Evolutionary conservation across 1,284 basidiomycete genomes (phyloP).

Genomic region (Filobasidium uniguttulatum): DNA sequence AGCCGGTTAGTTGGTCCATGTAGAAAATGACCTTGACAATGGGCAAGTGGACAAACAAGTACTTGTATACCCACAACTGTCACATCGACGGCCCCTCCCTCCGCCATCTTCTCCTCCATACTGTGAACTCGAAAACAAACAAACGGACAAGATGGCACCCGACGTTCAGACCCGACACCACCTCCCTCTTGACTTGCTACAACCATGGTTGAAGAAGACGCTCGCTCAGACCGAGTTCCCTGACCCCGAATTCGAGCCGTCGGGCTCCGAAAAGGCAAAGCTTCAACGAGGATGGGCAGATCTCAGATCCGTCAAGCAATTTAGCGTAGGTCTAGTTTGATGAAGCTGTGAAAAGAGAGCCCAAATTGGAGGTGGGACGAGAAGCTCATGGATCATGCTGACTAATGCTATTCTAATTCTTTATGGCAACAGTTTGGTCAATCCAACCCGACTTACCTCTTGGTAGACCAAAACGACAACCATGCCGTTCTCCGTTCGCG

Average conservation of each 20-base stretch:
- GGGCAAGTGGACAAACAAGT: too few relatives aligned
- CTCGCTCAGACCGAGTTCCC: constrained; percentile 55
- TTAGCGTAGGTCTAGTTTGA: constrained; percentile 51
- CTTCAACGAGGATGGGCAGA: constrained; percentile 47
- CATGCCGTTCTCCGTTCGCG: constrained; percentile 71
- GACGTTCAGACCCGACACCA: background rate
- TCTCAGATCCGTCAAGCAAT: constrained; percentile 75
- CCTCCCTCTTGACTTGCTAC: background rate
- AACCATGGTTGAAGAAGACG: background rate
- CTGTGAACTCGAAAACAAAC: too few relatives aligned
- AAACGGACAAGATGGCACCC: background rate
- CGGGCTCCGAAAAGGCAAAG: constrained; percentile 51
- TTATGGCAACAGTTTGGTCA: constrained; percentile 26
- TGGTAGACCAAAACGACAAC: constrained; percentile 49
- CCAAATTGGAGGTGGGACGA: background rate
- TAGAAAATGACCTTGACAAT: too few relatives aligned
- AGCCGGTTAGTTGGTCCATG: too few relatives aligned
- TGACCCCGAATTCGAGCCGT: too few relatives aligned
- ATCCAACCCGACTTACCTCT: constrained; percentile 92
- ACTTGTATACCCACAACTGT: too few relatives aligned
- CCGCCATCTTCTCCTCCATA: too few relatives aligned
- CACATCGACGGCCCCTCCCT: too few relatives aligned
- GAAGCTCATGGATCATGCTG: background rate
- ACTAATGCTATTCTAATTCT: background rate
- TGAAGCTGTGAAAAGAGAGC: constrained; percentile 14